Evolutionary conservation across 139 green algal genomes (phyloP).

Genomic region (Raphidocelis subcapitata): DNA sequence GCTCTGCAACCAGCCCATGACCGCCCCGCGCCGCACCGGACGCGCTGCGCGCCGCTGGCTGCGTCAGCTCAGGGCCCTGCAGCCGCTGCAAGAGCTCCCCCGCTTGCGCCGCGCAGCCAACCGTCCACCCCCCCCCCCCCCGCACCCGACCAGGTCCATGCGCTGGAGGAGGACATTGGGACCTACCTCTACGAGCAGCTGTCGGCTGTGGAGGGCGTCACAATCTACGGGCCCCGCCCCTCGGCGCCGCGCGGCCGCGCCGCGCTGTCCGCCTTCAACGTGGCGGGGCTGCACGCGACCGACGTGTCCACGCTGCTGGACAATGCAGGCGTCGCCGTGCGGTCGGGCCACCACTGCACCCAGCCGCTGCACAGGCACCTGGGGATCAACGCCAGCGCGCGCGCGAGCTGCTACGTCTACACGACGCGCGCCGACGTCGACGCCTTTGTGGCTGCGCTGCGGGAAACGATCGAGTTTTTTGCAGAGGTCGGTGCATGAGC

Average conservation of each 20-base stretch:
- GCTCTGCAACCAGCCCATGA: too few species aligned
- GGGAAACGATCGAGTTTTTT: constrained; percentile 91
- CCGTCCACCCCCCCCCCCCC: too few species aligned
- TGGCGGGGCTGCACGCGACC: constrained; percentile 92
- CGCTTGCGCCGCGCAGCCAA: too few species aligned
- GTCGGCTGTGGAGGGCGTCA: constrained; percentile 60
- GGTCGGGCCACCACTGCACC: constrained; percentile 97
- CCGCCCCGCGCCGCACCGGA: too few species aligned
- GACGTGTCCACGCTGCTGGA: constrained; percentile 96
- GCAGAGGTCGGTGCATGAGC: constrained; percentile 26
- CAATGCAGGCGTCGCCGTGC: constrained; percentile 81
- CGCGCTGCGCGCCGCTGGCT: too few species aligned
- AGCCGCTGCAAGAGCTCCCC: too few species aligned
- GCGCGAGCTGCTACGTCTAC: constrained; percentile 94
- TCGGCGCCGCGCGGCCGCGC: constrained; percentile 52
- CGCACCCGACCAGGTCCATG: constrained; percentile 70
- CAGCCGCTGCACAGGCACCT: constrained; percentile 92
- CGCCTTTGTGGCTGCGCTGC: constrained; percentile 78
- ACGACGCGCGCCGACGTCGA: constrained; percentile 94
- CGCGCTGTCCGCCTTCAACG: constrained; percentile 93
- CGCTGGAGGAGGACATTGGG: constrained; percentile 81
- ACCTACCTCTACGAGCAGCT: constrained; percentile 62
- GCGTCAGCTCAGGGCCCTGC: too few species aligned
- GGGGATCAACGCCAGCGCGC: constrained; percentile 75
- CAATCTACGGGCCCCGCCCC: constrained; percentile 86